These are phyloP conservation scores for Radiomyces spectabilis DNA, from an alignment of 192 early-diverging fungal species.

Conservation along the genomic window DNA sequence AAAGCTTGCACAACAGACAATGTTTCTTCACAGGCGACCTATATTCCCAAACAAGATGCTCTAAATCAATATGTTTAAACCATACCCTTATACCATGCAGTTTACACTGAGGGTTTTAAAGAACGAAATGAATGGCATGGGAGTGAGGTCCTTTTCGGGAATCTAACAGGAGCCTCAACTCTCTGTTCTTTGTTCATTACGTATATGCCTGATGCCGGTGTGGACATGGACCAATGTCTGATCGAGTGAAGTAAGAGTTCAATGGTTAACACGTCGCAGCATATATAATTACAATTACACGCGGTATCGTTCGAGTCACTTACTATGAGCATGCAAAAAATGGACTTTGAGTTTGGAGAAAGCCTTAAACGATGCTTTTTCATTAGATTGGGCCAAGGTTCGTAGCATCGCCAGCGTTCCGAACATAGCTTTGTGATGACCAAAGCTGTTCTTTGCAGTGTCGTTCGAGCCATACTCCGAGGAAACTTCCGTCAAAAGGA, in stretches of 20 bases:
- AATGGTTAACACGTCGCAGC: background rate
- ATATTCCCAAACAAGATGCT: too few relatives aligned
- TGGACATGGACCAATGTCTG: conserved; percentile 3
- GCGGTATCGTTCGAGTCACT: conserved; percentile 1
- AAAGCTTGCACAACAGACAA: too few relatives aligned
- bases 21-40: too few relatives aligned
- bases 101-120: too few relatives aligned
- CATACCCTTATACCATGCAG: too few relatives aligned
- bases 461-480: conserved; percentile 5
- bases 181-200: too few relatives aligned
- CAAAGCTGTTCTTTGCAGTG: background rate
- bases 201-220: too few relatives aligned
- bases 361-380: conserved; percentile 2
- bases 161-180: too few relatives aligned
- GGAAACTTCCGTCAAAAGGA: conserved; percentile 3
- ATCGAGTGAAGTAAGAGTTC: conserved; percentile 1
- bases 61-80: too few relatives aligned
- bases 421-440: conserved; percentile 8
- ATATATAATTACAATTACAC: conserved; percentile 4
- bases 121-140: too few relatives aligned
- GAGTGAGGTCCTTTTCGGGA: too few relatives aligned
- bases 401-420: conserved; percentile 7
- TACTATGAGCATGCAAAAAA: conserved; percentile 10
- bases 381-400: background rate
- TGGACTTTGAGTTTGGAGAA: conserved; percentile 5